These are phyloP conservation scores for Polytrichum formosum DNA, from an alignment of 225 moss, liverwort and hornwort genomes.

Conservation along the genomic window DNA sequence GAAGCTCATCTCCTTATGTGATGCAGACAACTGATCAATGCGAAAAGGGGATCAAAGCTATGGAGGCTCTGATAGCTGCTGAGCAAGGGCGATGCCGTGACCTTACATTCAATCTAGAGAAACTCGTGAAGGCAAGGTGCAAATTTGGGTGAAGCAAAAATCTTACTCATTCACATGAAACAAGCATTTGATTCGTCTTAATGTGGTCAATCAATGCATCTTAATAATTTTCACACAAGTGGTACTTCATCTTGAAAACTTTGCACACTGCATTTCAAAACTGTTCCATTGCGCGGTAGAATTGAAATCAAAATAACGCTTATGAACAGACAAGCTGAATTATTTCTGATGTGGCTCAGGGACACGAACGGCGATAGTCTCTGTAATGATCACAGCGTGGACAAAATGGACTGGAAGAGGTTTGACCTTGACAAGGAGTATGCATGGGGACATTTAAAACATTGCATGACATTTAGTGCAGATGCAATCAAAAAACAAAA, in stretches of 20 bases:
- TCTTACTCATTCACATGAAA: no score
- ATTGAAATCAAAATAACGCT: no score
- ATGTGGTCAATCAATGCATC: no score
- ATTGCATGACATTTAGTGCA: conserved; percentile 1
- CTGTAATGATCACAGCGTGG: background rate
- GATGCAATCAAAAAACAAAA: conserved; percentile 1
- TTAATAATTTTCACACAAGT: no score
- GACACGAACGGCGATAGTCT: no score
- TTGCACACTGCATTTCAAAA: no score
- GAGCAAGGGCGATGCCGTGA: conserved; percentile 4
- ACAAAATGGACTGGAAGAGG: conserved; percentile 8
- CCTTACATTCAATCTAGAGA: conserved; percentile 1
- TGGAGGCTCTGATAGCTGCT: conserved; percentile 2
- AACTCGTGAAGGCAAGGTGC: conserved; percentile 4
- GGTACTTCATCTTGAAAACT: no score
- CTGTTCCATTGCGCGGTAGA: no score
- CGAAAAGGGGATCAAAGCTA: background rate
- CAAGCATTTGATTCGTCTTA: no score
- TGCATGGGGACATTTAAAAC: conserved; percentile 9
- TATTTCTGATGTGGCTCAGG: no score
- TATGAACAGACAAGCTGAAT: no score
- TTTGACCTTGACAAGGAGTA: conserved; percentile 2
- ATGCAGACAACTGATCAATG: background rate
- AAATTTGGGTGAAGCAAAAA: no score
- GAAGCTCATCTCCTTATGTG: background rate